Conservation (phyloP, 202 grass and related monocot genomes). For the Carex arenaria region DNA sequence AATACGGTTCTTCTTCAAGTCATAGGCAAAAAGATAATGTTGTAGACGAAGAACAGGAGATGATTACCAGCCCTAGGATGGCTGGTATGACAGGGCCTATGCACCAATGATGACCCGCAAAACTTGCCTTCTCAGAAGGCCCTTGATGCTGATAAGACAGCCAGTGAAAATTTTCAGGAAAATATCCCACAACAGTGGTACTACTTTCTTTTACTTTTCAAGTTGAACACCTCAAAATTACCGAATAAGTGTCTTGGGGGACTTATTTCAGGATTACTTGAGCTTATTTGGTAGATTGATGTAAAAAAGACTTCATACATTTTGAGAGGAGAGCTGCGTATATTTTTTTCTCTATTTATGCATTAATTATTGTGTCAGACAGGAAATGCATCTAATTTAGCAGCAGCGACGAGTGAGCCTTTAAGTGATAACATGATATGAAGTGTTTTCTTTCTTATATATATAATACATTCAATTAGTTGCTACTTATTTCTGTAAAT, state of each 20-base stretch:
- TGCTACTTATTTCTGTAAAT: too few relatives aligned
- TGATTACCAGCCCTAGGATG: not conserved
- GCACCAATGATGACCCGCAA: not conserved
- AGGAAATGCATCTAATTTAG: not conserved
- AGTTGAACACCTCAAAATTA: not conserved
- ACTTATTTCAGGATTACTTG: not conserved
- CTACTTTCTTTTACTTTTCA: not conserved
- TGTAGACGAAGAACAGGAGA: conserved; percentile 1
- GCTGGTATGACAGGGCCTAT: not conserved
- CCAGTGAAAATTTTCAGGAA: not conserved
- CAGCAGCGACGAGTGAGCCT: not conserved
- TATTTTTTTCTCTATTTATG: not conserved
- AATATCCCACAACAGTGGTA: not conserved
- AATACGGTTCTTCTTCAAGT: not conserved
- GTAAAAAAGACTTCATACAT: not conserved
- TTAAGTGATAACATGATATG: not conserved
- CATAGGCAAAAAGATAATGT: not conserved
- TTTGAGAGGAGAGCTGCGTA: not conserved
- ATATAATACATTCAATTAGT: too few relatives aligned
- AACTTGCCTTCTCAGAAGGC: not conserved
- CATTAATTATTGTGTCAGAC: not conserved
- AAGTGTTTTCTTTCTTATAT: too few relatives aligned
- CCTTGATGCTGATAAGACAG: not conserved
- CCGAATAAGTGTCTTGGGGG: not conserved
- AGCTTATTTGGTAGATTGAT: not conserved